Evolutionary conservation across 1,139 yeast genomes (phyloP).

Genomic region (Blastobotrys illinoisensis): DNA sequence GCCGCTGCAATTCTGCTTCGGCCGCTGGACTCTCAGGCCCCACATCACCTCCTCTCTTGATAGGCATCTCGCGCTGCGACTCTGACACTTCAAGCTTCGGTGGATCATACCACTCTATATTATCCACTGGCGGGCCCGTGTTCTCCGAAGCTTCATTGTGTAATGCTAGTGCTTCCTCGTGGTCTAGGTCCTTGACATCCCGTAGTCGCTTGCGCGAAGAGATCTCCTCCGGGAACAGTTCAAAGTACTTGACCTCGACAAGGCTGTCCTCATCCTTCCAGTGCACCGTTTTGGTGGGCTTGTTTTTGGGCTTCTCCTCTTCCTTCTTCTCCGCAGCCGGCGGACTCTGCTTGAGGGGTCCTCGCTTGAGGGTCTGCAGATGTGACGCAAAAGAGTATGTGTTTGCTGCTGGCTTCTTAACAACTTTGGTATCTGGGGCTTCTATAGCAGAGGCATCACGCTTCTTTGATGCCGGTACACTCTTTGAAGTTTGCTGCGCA

Average conservation of each 20-base stretch:
- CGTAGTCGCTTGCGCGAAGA: slow-evolving; percentile 25
- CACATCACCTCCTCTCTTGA: slow-evolving; percentile 29
- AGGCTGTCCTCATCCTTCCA: slow-evolving; percentile 34
- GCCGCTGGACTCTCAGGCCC: slow-evolving; percentile 14
- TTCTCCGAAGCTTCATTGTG: not conserved
- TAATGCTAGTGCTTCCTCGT: slow-evolving; percentile 27
- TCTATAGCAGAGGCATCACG: not conserved
- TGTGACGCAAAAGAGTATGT: slow-evolving; percentile 2
- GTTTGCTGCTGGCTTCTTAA: not conserved
- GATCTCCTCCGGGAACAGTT: slow-evolving; percentile 40
- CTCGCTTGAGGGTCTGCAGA: not conserved
- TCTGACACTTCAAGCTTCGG: slow-evolving; percentile 21
- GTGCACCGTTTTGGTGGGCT: slow-evolving; percentile 30
- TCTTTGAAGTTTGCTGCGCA: no score
- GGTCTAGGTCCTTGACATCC: slow-evolving; percentile 27
- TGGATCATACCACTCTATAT: slow-evolving; percentile 31
- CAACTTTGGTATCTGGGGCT: not conserved
- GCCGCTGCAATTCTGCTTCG: slow-evolving; percentile 3
- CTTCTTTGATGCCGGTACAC: not conserved
- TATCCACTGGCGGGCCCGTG: not conserved
- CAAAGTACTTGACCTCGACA: slow-evolving; percentile 42
- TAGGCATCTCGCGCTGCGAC: slow-evolving; percentile 18
- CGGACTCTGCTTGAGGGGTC: not conserved
- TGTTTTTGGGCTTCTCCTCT: slow-evolving; percentile 14
- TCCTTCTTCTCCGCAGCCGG: not conserved